phyloP scores from a whole-genome alignment of 495 filamentous ascomycete genomes.

The Opeltia flavorubescens region DNA sequence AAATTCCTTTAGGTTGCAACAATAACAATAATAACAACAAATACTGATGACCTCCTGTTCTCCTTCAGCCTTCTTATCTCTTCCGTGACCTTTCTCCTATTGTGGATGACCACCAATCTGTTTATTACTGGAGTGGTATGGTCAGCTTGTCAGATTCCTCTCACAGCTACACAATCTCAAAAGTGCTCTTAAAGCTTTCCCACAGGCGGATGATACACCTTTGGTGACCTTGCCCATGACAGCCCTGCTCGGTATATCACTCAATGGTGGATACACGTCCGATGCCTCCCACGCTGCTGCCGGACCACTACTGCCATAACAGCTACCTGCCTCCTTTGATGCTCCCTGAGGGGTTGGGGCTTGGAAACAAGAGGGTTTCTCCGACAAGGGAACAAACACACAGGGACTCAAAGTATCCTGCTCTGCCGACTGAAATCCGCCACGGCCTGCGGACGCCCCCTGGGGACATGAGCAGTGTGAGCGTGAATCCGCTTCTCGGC shows the following conservation, averaged over 20 bases:
- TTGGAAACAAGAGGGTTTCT: neutral
- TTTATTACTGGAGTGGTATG: no score
- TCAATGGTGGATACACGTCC: conserved; percentile 11
- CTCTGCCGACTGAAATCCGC: conserved; percentile 4
- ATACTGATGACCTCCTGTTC: neutral
- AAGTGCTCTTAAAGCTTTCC: neutral
- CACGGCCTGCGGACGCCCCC: conserved; percentile 38
- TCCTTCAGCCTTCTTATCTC: conserved; percentile 1
- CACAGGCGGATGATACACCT: neutral
- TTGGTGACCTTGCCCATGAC: neutral
- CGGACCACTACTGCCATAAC: conserved; percentile 5
- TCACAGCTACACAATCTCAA: neutral
- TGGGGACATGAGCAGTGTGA: conserved; percentile 34
- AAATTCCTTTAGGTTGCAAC: neutral
- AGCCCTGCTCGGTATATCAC: neutral
- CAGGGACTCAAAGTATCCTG: neutral
- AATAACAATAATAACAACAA: conserved; percentile 2
- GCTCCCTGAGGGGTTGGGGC: neutral
- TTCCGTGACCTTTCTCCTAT: conserved; percentile 2
- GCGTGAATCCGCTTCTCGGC: conserved; percentile 26
- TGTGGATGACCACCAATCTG: conserved; percentile 3
- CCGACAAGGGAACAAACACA: neutral
- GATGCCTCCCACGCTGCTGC: conserved; percentile 12
- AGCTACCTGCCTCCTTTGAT: neutral
- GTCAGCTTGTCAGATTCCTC: no score